Base-by-base conservation (phyloP, 495 filamentous ascomycete species). In the Daldinia vernicosa region DNA sequence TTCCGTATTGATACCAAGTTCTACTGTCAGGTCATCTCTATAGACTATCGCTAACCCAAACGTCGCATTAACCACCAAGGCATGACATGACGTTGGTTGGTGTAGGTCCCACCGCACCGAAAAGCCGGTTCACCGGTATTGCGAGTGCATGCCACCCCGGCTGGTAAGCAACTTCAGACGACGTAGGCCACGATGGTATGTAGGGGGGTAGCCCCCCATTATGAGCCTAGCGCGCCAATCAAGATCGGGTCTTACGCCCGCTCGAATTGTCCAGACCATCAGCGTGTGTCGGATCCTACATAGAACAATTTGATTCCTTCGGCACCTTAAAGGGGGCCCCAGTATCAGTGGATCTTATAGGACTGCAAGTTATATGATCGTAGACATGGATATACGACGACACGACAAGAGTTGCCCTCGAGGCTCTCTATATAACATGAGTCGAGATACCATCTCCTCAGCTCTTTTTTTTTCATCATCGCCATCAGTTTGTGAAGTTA, bases 371-470 rank as follows among this genome's bases (percentile, higher is more conserved):
- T 63, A 66, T 67, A 67, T 65, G 67, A 70, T 63, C 58, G 35
- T 12, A 15, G 35, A 56, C 57, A 54, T 56, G 67, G 67, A 40
- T 74, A 28, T 59, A 67, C 43, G 37, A 55, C 47, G 35, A 60
- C 43, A 32, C 14, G 35, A 60, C 43, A 32, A 6, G 35, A 27
- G 12, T 28, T 24, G 35, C 54, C 66, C 24, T 57, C 28, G 32
- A 60, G 59, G 17, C n/a, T 70, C n/a, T 70, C 55, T 72, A 76
- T 77, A 77, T 77, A 77, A 74, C 27, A 72, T 26, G 66, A 70
- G 28, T 33, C 28, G 4, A 5, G 47, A 55, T 35, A 32, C 27
- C 47, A 28, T 63, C 28, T 12, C 3, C 0, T 54, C n/a, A 52
- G 6, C 22, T 30, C 22, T 30, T 35, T 47, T 70, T 61, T 24